Evolutionary conservation across 768 basidiomycete genomes (phyloP).

Genomic region (Lentinula edodes): DNA sequence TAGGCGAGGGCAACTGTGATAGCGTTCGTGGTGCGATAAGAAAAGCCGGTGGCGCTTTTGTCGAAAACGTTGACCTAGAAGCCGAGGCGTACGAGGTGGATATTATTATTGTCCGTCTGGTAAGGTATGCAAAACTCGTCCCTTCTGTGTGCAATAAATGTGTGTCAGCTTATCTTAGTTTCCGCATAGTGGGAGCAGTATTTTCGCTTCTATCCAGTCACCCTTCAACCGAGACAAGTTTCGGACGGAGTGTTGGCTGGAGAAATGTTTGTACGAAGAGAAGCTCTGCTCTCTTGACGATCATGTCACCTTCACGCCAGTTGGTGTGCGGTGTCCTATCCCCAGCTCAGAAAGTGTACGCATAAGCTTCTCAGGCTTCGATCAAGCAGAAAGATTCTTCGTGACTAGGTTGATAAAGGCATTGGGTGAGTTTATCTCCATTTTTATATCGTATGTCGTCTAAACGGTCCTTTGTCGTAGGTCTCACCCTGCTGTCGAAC

Average conservation of each 20-base stretch:
- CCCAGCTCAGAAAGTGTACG: conserved; percentile 36
- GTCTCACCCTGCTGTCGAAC: conserved; percentile 46
- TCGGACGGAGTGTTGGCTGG: conserved; percentile 93
- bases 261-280: conserved; percentile 75
- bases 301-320: conserved; percentile 66
- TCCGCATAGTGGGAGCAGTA: conserved; percentile 54
- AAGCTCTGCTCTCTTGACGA: conserved; percentile 63
- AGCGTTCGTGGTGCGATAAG: conserved; percentile 59
- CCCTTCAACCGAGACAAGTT: conserved; percentile 52
- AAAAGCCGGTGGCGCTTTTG: conserved; percentile 48
- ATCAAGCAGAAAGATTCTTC: conserved; percentile 63
- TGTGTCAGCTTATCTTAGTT: not conserved
- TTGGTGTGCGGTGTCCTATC: conserved; percentile 54
- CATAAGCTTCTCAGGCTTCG: conserved; percentile 73
- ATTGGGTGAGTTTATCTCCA: conserved; percentile 38
- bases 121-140: conserved; percentile 44
- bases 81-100: conserved; percentile 47
- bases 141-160: not conserved
- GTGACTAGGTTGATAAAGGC: conserved; percentile 61
- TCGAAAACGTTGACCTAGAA: conserved; percentile 17
- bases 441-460: not conserved
- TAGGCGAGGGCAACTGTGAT: conserved; percentile 61
- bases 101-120: conserved; percentile 66
- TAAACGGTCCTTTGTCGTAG: conserved; percentile 24
- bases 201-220: not conserved